phyloP scores from a whole-genome alignment of 495 filamentous ascomycete species.

The Xylaria longipes region DNA sequence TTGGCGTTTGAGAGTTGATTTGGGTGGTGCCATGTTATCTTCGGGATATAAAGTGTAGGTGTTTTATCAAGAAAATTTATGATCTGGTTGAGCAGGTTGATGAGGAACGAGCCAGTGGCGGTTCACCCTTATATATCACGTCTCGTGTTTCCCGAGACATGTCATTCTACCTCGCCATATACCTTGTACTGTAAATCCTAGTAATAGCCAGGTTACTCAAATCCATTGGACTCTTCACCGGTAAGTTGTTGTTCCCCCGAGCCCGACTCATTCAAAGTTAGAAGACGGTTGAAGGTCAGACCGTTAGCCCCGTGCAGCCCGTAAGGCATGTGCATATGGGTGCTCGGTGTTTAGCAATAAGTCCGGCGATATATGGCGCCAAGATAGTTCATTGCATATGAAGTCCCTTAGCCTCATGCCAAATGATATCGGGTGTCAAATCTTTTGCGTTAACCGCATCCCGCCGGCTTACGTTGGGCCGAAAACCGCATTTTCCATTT shows the following conservation, averaged over 20 bases:
- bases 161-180: not conserved
- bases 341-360: not conserved
- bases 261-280: not conserved
- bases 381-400: not conserved
- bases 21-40: conserved; percentile 26
- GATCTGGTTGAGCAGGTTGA: not conserved
- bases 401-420: not conserved
- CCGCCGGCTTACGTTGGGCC: not conserved
- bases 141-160: not conserved
- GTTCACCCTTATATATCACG: not conserved
- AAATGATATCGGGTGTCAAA: not conserved
- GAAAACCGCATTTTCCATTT: not conserved
- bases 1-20: conserved; percentile 40
- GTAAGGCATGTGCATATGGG: conserved; percentile 14
- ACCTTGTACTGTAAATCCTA: not conserved
- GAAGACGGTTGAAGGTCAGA: not conserved
- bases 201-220: not conserved
- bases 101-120: not conserved
- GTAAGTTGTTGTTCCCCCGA: no score
- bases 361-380: not conserved
- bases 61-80: not conserved
- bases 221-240: not conserved
- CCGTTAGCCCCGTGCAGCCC: not conserved
- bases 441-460: not conserved
- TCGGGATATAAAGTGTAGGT: not conserved